These are phyloP conservation scores for Agapanthus africanus DNA, from an alignment of 106 monocot genomes.

Conservation along the genomic window DNA sequence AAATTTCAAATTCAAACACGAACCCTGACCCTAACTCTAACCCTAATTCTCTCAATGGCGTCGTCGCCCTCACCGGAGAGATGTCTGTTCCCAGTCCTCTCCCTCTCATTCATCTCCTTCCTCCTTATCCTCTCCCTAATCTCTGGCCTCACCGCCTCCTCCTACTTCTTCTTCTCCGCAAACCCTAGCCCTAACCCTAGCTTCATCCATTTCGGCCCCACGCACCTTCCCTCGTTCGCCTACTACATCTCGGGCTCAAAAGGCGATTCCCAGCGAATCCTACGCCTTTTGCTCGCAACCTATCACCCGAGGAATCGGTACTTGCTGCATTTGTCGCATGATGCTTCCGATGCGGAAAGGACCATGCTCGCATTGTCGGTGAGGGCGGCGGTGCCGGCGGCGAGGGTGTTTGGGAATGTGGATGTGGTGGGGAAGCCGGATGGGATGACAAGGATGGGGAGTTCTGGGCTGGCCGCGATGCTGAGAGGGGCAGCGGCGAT, in stretches of 20 bases:
- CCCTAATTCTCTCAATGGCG: not conserved
- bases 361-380: constrained; percentile 22
- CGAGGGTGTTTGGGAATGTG: constrained; percentile 59
- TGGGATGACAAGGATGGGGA: constrained; percentile 62
- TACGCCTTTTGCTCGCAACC: constrained; percentile 64
- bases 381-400: constrained; percentile 38
- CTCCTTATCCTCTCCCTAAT: constrained; percentile 50
- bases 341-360: constrained; percentile 52
- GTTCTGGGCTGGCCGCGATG: constrained; percentile 62
- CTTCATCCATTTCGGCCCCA: constrained; percentile 22
- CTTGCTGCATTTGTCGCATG: constrained; percentile 52
- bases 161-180: constrained; percentile 25
- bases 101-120: constrained; percentile 50
- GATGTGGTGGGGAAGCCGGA: constrained; percentile 63
- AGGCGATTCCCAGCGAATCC: constrained; percentile 39
- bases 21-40: constrained; percentile 4
- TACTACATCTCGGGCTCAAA: constrained; percentile 57
- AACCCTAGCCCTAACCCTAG: constrained; percentile 1
- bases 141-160: constrained; percentile 55
- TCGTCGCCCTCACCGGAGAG: constrained; percentile 24
- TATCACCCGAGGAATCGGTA: constrained; percentile 92
- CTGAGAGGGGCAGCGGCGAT: constrained; percentile 63
- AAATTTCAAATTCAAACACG: not conserved
- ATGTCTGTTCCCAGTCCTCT: constrained; percentile 56
- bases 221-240: constrained; percentile 58